Evolutionary conservation across 768 basidiomycete species (phyloP).

Genomic region (Myochromella boudieri): DNA sequence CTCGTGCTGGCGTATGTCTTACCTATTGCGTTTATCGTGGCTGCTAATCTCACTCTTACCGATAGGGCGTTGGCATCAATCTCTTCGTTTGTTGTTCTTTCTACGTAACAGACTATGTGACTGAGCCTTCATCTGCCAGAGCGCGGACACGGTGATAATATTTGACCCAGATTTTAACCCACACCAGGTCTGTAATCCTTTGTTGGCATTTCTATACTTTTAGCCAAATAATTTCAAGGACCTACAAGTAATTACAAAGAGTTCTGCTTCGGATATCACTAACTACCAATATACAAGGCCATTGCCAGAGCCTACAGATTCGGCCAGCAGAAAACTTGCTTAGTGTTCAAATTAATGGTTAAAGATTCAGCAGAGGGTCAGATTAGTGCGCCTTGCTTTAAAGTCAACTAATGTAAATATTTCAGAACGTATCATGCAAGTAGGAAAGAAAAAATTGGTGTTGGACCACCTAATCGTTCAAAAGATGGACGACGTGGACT

Average conservation of each 20-base stretch:
- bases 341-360: slow-evolving; percentile 95
- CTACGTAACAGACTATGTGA: background rate
- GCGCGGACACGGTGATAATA: slow-evolving; percentile 91
- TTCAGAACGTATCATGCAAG: slow-evolving; percentile 85
- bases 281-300: slow-evolving; percentile 57
- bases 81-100: slow-evolving; percentile 43
- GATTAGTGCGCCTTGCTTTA: background rate
- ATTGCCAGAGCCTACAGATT: slow-evolving; percentile 94
- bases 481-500: slow-evolving; percentile 87
- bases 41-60: slow-evolving; percentile 1
- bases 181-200: slow-evolving; percentile 65
- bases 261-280: background rate
- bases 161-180: slow-evolving; percentile 98
- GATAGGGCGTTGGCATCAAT: slow-evolving; percentile 86
- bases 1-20: slow-evolving; percentile 73
- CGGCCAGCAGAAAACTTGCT: slow-evolving; percentile 91
- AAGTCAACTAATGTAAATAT: slow-evolving; percentile 10
- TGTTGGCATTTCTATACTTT: background rate
- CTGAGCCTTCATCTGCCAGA: slow-evolving; percentile 43
- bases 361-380: slow-evolving; percentile 90
- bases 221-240: slow-evolving; percentile 47
- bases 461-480: slow-evolving; percentile 95
- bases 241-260: slow-evolving; percentile 65
- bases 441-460: slow-evolving; percentile 93
- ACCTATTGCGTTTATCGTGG: background rate